Conservation (phyloP, 192 early-diverging fungal genomes). For the Mortierella claussenii region DNA sequence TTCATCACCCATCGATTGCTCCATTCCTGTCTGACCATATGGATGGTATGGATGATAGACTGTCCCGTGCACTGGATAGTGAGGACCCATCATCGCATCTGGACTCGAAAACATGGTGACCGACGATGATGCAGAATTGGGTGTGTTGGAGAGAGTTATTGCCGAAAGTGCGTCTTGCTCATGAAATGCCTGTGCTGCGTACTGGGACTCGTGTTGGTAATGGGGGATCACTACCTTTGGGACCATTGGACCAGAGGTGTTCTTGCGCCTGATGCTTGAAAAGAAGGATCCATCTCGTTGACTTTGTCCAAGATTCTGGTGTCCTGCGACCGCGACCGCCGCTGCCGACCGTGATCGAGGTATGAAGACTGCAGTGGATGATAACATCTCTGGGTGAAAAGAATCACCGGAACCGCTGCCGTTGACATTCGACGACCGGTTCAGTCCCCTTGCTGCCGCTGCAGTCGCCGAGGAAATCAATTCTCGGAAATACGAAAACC, state of each 20-base stretch:
- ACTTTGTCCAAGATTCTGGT: too few relatives aligned
- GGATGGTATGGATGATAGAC: background rate
- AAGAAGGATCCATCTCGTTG: too few relatives aligned
- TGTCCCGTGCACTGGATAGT: background rate
- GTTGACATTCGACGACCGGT: too few relatives aligned
- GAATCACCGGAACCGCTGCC: too few relatives aligned
- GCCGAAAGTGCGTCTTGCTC: too few relatives aligned
- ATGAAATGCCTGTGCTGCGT: too few relatives aligned
- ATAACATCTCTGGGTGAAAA: too few relatives aligned
- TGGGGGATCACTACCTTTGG: constrained; percentile 36
- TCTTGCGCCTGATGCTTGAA: too few relatives aligned
- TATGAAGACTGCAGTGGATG: constrained; percentile 11
- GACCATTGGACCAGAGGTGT: too few relatives aligned
- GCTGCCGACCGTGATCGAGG: constrained; percentile 15
- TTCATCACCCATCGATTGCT: too few relatives aligned
- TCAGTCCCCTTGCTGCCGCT: background rate
- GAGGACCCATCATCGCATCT: background rate
- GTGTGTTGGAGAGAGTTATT: background rate
- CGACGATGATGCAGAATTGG: constrained; percentile 5
- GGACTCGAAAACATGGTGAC: constrained; percentile 10
- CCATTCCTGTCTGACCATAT: too few relatives aligned
- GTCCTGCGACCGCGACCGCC: background rate
- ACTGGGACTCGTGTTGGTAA: too few relatives aligned
- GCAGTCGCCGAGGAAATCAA: constrained; percentile 7
- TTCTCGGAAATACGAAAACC: constrained; percentile 11